These are phyloP conservation scores for Coniochaeta ligniaria DNA, from an alignment of 2,329 filamentous ascomycete species.

Conservation along the genomic window DNA sequence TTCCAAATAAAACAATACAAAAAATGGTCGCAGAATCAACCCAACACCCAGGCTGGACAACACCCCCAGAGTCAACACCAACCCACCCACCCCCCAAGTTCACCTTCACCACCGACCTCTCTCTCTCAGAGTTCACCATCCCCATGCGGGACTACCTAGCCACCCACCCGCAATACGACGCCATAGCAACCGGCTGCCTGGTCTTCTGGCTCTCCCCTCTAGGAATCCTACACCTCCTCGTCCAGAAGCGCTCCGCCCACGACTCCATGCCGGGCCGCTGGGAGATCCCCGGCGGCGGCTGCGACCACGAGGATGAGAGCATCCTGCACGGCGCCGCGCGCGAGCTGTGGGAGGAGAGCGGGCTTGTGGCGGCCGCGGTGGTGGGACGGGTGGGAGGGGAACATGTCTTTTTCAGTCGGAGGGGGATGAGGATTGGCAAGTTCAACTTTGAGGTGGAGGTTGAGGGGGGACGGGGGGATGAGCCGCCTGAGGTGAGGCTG, in stretches of 20 bases:
- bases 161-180: slow-evolving; percentile 10
- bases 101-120: slow-evolving; percentile 14
- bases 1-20: background rate
- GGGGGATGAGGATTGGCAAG: slow-evolving; percentile 14
- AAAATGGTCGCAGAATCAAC: background rate
- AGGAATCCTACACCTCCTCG: slow-evolving; percentile 19
- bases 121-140: slow-evolving; percentile 13
- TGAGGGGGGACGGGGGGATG: background rate
- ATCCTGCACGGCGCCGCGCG: slow-evolving; percentile 28
- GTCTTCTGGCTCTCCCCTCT: slow-evolving; percentile 16
- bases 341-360: slow-evolving; percentile 35
- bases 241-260: slow-evolving; percentile 29
- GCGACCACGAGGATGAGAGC: slow-evolving; percentile 25
- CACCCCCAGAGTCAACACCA: background rate
- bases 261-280: slow-evolving; percentile 31
- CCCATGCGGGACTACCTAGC: slow-evolving; percentile 12
- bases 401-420: slow-evolving; percentile 16
- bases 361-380: slow-evolving; percentile 21
- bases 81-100: slow-evolving; percentile 5
- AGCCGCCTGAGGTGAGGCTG: slow-evolving; percentile 14
- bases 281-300: slow-evolving; percentile 34
- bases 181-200: slow-evolving; percentile 17
- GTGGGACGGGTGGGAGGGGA: slow-evolving; percentile 10
- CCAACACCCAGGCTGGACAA: background rate
- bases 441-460: slow-evolving; percentile 20